phyloP scores from a whole-genome alignment of 1,284 basidiomycete species.

The Ustilago shanxiensis region DNA sequence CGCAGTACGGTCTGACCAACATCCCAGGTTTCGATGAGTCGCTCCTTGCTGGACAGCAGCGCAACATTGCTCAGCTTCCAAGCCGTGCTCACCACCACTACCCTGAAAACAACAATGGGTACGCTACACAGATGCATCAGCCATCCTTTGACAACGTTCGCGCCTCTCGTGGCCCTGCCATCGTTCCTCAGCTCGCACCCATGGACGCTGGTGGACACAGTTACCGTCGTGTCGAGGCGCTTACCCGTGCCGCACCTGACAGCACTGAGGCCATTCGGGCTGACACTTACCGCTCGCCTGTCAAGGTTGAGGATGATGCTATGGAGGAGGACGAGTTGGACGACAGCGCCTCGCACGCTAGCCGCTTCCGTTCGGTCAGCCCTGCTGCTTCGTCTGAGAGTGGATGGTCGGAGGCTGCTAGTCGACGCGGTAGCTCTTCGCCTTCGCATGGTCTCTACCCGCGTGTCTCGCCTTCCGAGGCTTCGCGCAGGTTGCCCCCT shows the following conservation, averaged over 20 bases:
- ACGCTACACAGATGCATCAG: constrained; percentile 33
- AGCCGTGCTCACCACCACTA: constrained; percentile 40
- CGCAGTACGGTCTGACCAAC: constrained; percentile 56
- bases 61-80: constrained; percentile 58
- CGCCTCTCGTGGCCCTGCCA: constrained; percentile 42
- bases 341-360: constrained; percentile 18
- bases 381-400: constrained; percentile 41
- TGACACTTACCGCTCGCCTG: constrained; percentile 11
- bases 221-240: constrained; percentile 65
- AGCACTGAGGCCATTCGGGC: constrained; percentile 1
- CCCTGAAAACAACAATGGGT: constrained; percentile 26
- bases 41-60: constrained; percentile 34
- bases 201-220: constrained; percentile 53
- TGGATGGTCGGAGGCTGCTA: constrained; percentile 27
- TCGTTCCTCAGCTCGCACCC: constrained; percentile 60
- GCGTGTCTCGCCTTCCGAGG: constrained; percentile 36
- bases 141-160: constrained; percentile 56
- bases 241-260: constrained; percentile 65
- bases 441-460: constrained; percentile 53
- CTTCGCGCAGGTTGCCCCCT: constrained; percentile 39
- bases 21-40: constrained; percentile 65
- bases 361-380: constrained; percentile 41
- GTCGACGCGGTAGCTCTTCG: constrained; percentile 36
- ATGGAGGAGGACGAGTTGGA: constrained; percentile 50
- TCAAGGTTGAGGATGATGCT: constrained; percentile 43